These are phyloP conservation scores for Davidsoniella eucalypti DNA, from an alignment of 2,329 filamentous ascomycete genomes.

Conservation along the genomic window DNA sequence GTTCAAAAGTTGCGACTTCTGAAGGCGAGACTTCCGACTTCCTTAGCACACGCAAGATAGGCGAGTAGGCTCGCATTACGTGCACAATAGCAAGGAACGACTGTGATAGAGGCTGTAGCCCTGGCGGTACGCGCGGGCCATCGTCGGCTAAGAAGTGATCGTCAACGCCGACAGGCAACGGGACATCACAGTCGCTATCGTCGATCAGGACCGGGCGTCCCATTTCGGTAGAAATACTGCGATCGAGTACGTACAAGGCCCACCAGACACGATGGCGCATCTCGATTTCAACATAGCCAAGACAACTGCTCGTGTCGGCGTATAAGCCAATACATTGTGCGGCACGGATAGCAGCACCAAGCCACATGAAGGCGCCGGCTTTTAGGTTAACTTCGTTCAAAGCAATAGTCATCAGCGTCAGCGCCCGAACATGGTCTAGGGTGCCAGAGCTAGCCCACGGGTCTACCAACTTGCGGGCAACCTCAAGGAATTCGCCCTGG, in stretches of 20 bases:
- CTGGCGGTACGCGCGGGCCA: conserved; percentile 35
- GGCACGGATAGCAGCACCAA: conserved; percentile 62
- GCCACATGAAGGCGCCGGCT: conserved; percentile 72
- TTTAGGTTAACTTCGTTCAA: conserved; percentile 75
- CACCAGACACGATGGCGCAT: conserved; percentile 86
- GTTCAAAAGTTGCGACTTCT: conserved; percentile 63
- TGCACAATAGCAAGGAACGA: conserved; percentile 67
- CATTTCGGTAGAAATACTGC: conserved; percentile 62
- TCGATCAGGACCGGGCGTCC: conserved; percentile 69
- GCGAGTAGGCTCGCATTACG: conserved; percentile 60
- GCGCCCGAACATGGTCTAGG: conserved; percentile 56
- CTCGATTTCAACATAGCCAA: conserved; percentile 56
- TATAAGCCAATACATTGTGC: conserved; percentile 76
- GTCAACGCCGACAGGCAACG: conserved; percentile 62
- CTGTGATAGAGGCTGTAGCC: conserved; percentile 42
- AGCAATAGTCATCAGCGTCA: conserved; percentile 61
- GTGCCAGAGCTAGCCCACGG: conserved; percentile 67
- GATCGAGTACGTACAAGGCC: conserved; percentile 80
- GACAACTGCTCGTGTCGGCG: conserved; percentile 54
- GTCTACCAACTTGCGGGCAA: conserved; percentile 53
- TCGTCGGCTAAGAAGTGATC: conserved; percentile 57
- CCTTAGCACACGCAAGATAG: conserved; percentile 54
- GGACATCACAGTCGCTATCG: conserved; percentile 75
- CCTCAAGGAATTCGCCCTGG: conserved; percentile 51
- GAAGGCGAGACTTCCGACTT: conserved; percentile 48